Evolutionary conservation across 306 rosid species (phyloP).

Genomic region (Ceratonia siliqua): DNA sequence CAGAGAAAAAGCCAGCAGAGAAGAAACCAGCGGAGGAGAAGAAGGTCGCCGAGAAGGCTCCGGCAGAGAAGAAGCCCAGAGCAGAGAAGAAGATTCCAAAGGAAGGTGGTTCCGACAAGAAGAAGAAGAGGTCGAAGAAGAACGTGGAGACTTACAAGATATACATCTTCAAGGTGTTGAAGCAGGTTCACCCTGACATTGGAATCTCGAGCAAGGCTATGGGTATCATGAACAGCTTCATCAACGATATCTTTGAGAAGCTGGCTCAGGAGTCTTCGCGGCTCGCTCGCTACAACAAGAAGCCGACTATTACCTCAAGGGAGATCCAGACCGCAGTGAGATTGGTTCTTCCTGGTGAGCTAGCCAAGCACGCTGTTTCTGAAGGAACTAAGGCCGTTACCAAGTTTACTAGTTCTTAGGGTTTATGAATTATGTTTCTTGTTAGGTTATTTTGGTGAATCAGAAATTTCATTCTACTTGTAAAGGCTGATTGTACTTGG

Average conservation of each 20-base stretch:
- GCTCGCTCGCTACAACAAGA: conserved; percentile 64
- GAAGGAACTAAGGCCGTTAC: conserved; percentile 71
- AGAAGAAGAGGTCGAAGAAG: conserved; percentile 58
- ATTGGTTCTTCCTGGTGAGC: conserved; percentile 59
- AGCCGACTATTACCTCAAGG: conserved; percentile 59
- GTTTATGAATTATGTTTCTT: neutral
- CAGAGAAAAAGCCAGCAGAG: conserved; percentile 57
- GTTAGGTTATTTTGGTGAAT: neutral
- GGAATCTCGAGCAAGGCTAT: conserved; percentile 63
- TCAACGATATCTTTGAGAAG: conserved; percentile 66
- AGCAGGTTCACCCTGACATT: conserved; percentile 65
- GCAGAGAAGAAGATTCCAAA: conserved; percentile 59
- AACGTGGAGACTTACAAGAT: conserved; percentile 63
- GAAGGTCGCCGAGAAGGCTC: conserved; percentile 51
- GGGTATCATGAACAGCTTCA: conserved; percentile 68
- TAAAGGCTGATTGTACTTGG: neutral
- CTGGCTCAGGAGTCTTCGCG: conserved; percentile 55
- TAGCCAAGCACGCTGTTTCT: conserved; percentile 64
- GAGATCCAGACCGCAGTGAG: conserved; percentile 67
- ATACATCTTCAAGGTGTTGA: conserved; percentile 63
- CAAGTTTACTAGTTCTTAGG: conserved; percentile 60
- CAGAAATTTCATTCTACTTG: neutral
- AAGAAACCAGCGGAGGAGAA: conserved; percentile 57
- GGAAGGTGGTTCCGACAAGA: conserved; percentile 47
- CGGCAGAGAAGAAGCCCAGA: conserved; percentile 57